phyloP scores from a whole-genome alignment of 192 early-diverging fungal species.

The Haplosporangium gracile region DNA sequence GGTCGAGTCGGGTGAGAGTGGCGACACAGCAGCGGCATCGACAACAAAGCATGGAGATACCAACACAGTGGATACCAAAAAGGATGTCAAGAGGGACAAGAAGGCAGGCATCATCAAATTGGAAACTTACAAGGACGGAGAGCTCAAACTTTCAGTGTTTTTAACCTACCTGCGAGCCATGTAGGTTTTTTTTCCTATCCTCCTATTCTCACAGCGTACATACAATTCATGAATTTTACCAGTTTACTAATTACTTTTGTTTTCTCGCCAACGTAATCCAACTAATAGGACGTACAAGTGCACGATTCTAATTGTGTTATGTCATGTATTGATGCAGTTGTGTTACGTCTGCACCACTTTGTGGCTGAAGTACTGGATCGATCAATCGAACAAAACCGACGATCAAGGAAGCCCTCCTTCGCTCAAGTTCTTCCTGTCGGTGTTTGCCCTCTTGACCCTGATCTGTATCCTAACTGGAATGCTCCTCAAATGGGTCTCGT shows the following conservation, averaged over 20 bases:
- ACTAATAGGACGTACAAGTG: constrained; percentile 30
- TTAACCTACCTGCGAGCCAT: constrained; percentile 28
- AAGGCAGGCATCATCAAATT: constrained; percentile 10
- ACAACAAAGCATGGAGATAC: background rate
- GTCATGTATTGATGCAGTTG: constrained; percentile 58
- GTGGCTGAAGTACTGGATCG: constrained; percentile 72
- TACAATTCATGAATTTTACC: no score
- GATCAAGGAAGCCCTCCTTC: background rate
- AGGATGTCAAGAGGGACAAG: constrained; percentile 35
- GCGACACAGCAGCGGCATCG: background rate
- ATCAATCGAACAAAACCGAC: background rate
- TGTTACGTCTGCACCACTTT: constrained; percentile 63
- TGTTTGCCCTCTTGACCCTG: constrained; percentile 22
- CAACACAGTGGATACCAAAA: background rate
- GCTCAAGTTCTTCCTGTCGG: constrained; percentile 7
- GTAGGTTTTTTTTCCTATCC: constrained; percentile 16
- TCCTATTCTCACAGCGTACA: no score
- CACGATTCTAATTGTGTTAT: constrained; percentile 60
- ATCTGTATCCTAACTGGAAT: background rate
- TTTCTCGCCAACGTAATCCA: background rate
- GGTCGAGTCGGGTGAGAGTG: background rate
- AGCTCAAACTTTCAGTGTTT: constrained; percentile 10
- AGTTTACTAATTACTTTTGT: background rate
- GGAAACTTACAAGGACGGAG: constrained; percentile 13
- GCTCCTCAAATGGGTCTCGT: constrained; percentile 15